These are phyloP conservation scores for Sphaerulina musiva DNA, from an alignment of 2,329 filamentous ascomycete species.

Conservation along the genomic window DNA sequence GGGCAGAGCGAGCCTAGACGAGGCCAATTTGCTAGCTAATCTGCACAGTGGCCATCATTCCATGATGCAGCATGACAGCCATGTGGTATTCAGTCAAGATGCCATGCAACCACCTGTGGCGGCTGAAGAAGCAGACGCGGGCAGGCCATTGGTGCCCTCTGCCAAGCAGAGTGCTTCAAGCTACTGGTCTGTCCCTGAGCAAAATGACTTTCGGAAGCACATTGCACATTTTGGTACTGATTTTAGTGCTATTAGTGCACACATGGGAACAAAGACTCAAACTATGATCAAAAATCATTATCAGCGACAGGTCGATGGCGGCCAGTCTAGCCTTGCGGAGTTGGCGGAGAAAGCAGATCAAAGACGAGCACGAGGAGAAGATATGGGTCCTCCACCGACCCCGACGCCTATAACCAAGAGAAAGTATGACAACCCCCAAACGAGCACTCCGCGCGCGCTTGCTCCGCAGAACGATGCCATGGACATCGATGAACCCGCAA, in stretches of 20 bases:
- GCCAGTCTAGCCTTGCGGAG: constrained; percentile 38
- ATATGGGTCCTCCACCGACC: constrained; percentile 44
- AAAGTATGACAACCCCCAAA: constrained; percentile 41
- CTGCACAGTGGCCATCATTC: constrained; percentile 24
- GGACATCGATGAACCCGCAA: constrained; percentile 37
- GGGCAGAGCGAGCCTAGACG: constrained; percentile 26
- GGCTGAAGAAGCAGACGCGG: constrained; percentile 23
- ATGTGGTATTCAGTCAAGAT: constrained; percentile 23
- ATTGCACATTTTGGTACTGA: constrained; percentile 72
- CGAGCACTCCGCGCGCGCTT: constrained; percentile 37
- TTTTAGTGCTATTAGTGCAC: constrained; percentile 65
- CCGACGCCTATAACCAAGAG: constrained; percentile 44
- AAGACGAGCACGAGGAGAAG: constrained; percentile 40
- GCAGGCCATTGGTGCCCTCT: constrained; percentile 20
- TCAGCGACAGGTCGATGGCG: constrained; percentile 41
- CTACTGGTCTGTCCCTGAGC: constrained; percentile 81
- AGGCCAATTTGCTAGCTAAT: constrained; percentile 31
- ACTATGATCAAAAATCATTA: constrained; percentile 68
- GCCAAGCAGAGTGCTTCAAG: constrained; percentile 49
- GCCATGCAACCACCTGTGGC: constrained; percentile 12
- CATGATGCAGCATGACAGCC: constrained; percentile 17
- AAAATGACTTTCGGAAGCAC: constrained; percentile 67
- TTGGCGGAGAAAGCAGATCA: constrained; percentile 39
- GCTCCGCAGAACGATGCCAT: constrained; percentile 40
- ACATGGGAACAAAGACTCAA: constrained; percentile 77